These are phyloP conservation scores for Xylariales sp. DNA, from an alignment of 2,329 filamentous ascomycete species.

Conservation along the genomic window DNA sequence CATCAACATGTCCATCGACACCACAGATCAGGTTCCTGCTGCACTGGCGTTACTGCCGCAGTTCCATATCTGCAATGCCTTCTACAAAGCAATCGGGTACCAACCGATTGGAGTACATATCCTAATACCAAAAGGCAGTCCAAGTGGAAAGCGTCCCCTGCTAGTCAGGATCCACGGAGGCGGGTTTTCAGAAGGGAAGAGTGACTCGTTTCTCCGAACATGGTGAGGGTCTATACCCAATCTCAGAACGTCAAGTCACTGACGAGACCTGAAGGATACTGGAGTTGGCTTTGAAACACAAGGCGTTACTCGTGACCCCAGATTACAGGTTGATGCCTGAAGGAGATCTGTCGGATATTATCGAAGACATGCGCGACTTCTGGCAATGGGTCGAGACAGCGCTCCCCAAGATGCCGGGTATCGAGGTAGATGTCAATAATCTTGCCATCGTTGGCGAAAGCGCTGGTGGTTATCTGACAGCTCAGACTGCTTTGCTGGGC, in stretches of 20 bases:
- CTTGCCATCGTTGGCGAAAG: constrained; percentile 8
- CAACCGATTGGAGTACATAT: constrained; percentile 8
- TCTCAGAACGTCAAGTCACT: neutral
- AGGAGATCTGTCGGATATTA: constrained; percentile 6
- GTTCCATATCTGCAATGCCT: constrained; percentile 2
- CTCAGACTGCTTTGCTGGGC: constrained; percentile 6
- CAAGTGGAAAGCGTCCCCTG: constrained; percentile 5
- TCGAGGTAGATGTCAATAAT: constrained; percentile 4
- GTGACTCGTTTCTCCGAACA: constrained; percentile 1
- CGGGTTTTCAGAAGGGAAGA: constrained; percentile 3
- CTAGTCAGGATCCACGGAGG: constrained; percentile 9
- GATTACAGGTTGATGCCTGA: constrained; percentile 13
- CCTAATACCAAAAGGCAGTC: constrained; percentile 4
- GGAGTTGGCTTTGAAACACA: constrained; percentile 9
- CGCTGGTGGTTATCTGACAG: constrained; percentile 6
- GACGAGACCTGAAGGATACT: constrained; percentile 7
- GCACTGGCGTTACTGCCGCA: neutral
- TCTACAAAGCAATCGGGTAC: constrained; percentile 8
- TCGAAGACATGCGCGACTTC: constrained; percentile 12
- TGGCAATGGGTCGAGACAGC: constrained; percentile 10
- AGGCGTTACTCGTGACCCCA: constrained; percentile 28
- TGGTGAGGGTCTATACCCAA: neutral
- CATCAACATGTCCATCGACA: too few relatives aligned
- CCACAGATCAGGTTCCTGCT: neutral
- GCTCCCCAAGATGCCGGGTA: neutral